phyloP scores from a whole-genome alignment of 2,329 filamentous ascomycete species.

The Talaromyces sp. region DNA sequence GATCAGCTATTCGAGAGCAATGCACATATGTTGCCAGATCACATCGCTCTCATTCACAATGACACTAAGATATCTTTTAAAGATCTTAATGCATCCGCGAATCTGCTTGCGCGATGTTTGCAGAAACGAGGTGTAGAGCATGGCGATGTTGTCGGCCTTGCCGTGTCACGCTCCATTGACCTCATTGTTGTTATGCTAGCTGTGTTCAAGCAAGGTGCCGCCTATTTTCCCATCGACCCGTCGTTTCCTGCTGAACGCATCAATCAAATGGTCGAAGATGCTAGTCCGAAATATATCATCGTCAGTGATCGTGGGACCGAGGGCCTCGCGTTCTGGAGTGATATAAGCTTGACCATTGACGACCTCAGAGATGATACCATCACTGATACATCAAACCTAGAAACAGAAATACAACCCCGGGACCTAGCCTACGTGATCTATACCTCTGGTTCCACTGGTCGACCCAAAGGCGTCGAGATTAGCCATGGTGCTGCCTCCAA shows the following conservation, averaged over 20 bases:
- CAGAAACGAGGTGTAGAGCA: too few species aligned
- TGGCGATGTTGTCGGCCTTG: too few species aligned
- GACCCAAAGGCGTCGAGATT: constrained; percentile 79
- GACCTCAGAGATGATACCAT: constrained; percentile 15
- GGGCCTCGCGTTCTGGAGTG: neutral
- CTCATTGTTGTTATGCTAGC: constrained; percentile 75
- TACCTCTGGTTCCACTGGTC: constrained; percentile 83
- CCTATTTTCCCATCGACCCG: constrained; percentile 77
- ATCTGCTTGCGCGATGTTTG: too few species aligned
- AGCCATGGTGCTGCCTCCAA: constrained; percentile 69
- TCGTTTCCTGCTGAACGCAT: constrained; percentile 73
- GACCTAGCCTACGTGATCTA: constrained; percentile 82
- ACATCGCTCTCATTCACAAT: too few species aligned
- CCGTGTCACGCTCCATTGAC: constrained; percentile 46
- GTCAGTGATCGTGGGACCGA: constrained; percentile 49
- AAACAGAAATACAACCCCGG: constrained; percentile 1
- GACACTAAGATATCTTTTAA: too few species aligned
- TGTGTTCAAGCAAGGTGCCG: constrained; percentile 72
- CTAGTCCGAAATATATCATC: constrained; percentile 59
- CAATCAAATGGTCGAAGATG: constrained; percentile 71
- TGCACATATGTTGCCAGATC: too few species aligned
- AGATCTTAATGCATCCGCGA: too few species aligned
- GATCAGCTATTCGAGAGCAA: too few species aligned
- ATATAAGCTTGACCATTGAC: constrained; percentile 11
- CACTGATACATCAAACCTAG: constrained; percentile 17